Conservation (phyloP, 345 rosid species). For the Ailanthus altissimus region DNA sequence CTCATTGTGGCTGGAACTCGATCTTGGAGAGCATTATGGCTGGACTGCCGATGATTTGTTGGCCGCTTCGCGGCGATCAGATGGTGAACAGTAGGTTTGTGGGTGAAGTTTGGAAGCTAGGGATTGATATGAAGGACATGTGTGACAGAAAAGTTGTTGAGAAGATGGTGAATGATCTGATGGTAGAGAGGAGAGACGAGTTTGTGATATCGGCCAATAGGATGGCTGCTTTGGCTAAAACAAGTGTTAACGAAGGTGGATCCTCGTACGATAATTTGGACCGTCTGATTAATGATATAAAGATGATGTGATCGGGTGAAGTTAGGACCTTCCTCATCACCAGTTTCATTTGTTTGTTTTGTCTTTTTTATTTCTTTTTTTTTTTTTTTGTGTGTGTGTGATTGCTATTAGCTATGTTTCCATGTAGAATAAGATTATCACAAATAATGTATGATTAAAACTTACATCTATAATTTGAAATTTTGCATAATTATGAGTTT, state of each 20-base stretch:
- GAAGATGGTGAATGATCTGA: not conserved
- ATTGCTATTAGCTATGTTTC: no score
- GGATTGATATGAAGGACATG: not conserved
- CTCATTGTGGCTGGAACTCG: constrained; percentile 1
- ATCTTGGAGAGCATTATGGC: not conserved
- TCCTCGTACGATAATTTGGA: not conserved
- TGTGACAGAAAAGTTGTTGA: not conserved
- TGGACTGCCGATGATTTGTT: not conserved
- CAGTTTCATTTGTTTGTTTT: no score
- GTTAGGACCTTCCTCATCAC: no score
- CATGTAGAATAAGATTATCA: no score
- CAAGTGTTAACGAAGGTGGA: not conserved
- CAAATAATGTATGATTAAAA: no score
- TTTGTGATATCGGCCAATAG: not conserved
- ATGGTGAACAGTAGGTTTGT: not conserved
- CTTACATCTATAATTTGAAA: no score
- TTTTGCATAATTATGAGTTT: no score
- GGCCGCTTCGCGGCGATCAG: not conserved
- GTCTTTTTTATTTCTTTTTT: no score
- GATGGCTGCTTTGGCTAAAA: not conserved
- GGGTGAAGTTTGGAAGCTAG: not conserved
- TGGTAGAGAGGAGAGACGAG: not conserved
- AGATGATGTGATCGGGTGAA: not conserved
- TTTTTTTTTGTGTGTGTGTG: no score
- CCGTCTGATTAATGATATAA: not conserved